Conservation (phyloP, 257 asterid genomes). For the Ehretia macrophylla region DNA sequence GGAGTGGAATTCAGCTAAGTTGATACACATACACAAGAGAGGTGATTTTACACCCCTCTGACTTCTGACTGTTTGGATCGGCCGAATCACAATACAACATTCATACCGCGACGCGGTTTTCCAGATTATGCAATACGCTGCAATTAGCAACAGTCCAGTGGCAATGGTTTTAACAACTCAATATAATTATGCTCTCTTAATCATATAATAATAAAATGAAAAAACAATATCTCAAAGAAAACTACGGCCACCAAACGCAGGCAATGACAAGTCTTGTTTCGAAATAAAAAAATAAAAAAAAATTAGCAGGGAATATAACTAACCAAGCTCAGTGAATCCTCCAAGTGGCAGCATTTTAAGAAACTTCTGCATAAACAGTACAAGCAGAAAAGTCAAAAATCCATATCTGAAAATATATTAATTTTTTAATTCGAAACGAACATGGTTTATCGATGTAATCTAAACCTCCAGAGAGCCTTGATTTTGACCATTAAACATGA, state of each 20-base stretch:
- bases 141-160: too few species aligned
- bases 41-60: too few species aligned
- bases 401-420: constrained; percentile 24
- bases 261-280: constrained; percentile 19
- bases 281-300: constrained; percentile 4
- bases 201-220: not conserved
- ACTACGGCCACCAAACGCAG: constrained; percentile 10
- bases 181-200: not conserved
- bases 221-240: constrained; percentile 5
- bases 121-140: too few species aligned
- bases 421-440: constrained; percentile 10
- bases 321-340: constrained; percentile 40
- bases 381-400: constrained; percentile 42
- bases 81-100: too few species aligned
- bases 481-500: constrained; percentile 16
- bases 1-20: too few species aligned
- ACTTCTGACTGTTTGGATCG: too few species aligned
- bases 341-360: constrained; percentile 73
- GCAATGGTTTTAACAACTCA: not conserved
- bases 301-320: constrained; percentile 12
- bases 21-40: too few species aligned
- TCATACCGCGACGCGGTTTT: too few species aligned
- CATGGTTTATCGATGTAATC: constrained; percentile 22
- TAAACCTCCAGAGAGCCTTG: constrained; percentile 8
- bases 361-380: constrained; percentile 22